Base-by-base conservation (phyloP, 305 asterid species). In the Salvia sclarea region DNA sequence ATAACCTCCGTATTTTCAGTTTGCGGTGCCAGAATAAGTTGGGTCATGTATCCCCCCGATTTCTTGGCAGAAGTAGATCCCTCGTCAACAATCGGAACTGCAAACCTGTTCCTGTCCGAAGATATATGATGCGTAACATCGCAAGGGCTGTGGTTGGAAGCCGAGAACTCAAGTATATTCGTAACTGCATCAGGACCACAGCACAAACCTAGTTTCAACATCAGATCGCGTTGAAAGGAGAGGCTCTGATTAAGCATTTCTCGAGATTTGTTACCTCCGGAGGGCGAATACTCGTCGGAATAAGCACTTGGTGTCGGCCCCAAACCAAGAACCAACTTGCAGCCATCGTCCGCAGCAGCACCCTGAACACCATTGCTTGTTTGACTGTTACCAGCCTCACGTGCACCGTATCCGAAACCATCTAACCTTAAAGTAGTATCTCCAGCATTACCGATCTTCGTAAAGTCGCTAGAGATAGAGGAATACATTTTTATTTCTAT, bases 31-130 rank as follows among this genome's bases (percentile, higher is more conserved):
- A 89, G 45, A 71, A 85, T 79, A 64, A 89, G 90, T 4, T 80
- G 77, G 7, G 87, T 81, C 84, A 91, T 85, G 75, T 87, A 91
- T 59, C 98, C 99, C 33, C 91, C 95, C 0, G 96, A 89, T 80
- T 80, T 87, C 89, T 86, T 94, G 49, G 93, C 96, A 8, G 98
- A 85, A 11, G 98, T 91, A 24, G 98, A 94, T 54, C 98, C 98
- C 84, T 91, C 99, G 12, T 94, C 99, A 22, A 73, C 80, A 61
- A 84, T 76, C 38, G 87, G 86, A 64, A 79, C 13, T 7, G 49
- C 72, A 25, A 52, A 16, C 62, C 69, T 73, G 38, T 69, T 75
- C 13, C 85, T 75, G 14, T n/a, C 72, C 0, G 73, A 59, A 53
- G 75, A 69, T 13, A 66, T 64, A 44, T 69, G 86, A 65, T 40